Evolutionary conservation across 352 stramenopile genomes (phyloP).

Genomic region (Globisporangium orthogonon): DNA sequence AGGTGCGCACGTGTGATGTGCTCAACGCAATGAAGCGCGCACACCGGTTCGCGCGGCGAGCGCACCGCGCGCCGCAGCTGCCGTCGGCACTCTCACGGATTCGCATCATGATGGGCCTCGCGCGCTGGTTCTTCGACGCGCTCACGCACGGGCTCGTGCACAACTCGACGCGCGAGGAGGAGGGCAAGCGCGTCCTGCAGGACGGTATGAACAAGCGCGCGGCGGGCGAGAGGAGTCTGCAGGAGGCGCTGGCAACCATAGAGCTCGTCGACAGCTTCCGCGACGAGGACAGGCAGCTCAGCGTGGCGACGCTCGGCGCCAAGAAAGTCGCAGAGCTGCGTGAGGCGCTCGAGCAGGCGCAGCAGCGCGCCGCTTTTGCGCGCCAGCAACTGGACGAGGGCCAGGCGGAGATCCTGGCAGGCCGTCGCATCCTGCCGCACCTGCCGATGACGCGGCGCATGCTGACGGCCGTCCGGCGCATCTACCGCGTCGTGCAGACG

Average conservation of each 20-base stretch:
- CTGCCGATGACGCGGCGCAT: conserved; percentile 54
- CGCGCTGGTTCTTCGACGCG: conserved; percentile 63
- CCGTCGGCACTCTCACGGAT: conserved; percentile 29
- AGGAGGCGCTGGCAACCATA: conserved; percentile 33
- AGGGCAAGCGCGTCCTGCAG: conserved; percentile 55
- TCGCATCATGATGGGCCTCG: conserved; percentile 53
- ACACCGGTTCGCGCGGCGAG: conserved; percentile 42
- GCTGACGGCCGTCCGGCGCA: conserved; percentile 37
- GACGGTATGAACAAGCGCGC: conserved; percentile 52
- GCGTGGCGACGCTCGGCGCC: conserved; percentile 36
- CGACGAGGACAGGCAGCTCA: conserved; percentile 42
- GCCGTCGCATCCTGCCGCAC: conserved; percentile 41
- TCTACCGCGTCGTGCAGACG: conserved; percentile 59
- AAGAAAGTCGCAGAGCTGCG: conserved; percentile 57
- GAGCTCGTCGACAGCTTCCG: conserved; percentile 38
- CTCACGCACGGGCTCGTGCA: conserved; percentile 66
- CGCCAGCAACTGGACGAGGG: conserved; percentile 30
- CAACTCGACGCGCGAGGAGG: conserved; percentile 44
- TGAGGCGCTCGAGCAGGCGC: conserved; percentile 35
- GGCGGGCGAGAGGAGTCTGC: conserved; percentile 34
- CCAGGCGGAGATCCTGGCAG: conserved; percentile 30
- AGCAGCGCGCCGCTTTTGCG: conserved; percentile 33
- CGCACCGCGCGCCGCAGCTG: conserved; percentile 28
- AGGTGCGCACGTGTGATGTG: conserved; percentile 70
- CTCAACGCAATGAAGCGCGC: conserved; percentile 52